Evolutionary conservation across 768 basidiomycete species (phyloP), one percentile per base, ranked within the genome.

Genomic region (Hericium erinaceus): DNA sequence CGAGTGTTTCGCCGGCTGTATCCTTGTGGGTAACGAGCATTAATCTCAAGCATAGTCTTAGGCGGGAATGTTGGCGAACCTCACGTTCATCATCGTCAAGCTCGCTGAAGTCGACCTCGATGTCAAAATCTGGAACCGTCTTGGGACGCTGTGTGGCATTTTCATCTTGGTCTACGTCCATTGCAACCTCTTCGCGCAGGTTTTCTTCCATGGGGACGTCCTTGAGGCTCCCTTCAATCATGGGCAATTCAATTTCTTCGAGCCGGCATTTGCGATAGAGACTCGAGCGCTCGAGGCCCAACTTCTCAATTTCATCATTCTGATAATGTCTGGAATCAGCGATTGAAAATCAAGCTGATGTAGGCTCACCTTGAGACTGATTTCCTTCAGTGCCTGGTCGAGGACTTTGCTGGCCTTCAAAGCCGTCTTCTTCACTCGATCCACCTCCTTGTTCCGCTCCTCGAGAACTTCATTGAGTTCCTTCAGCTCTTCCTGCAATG

Each of bases 161-260:
- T 52, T 94, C 93, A 60, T 92, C 89, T 49, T 89, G 89, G 58
- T 98, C 95, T 3, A 95, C 78, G 60, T 94, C 90, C 93, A 98
- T 97, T 2, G 84, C 87, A 39, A 90, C 84, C 71, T 89, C 90
- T 38, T 92, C 88, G 4, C 85, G 84, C 20, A 89, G 77, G 64
- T 87, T 88, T 91, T 98, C 97, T 67, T 98, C 94, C 83, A 98
- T 89, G 0, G 95, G 90, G 2, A 98, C 91, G 63, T 89, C 82
- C 69, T 83, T 86, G 56, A 98, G 73, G 65, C 83, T 80, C 6
- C 95, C 97, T 56, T 79, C 69, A 13, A 77, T 63, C 12, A 98
- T 73, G 0, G 95, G 94, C 16, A 99, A 69, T 58, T 80, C 80
- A 63, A 98, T 87, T 64, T 97, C 94, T 61, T 99, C 97, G 48